phyloP scores from a whole-genome alignment of 2,329 filamentous ascomycete genomes.

The Orbilia quercus region DNA sequence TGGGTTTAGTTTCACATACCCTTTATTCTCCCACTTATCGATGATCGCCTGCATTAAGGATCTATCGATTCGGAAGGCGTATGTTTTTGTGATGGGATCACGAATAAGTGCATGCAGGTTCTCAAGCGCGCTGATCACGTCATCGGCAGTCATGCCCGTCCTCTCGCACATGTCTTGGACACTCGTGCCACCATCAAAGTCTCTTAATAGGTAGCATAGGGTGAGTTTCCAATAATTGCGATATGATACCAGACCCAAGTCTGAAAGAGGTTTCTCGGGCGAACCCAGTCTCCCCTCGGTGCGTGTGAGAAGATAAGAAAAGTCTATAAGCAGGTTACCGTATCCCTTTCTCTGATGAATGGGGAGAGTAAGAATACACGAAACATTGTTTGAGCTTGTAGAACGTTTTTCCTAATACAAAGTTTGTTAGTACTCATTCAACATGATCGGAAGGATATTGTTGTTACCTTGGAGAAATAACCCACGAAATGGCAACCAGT shows the following conservation, averaged over 20 bases:
- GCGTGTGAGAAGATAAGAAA: conserved; percentile 93
- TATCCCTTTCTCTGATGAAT: conserved; percentile 98
- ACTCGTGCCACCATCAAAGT: conserved; percentile 62
- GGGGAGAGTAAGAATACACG: conserved; percentile 92
- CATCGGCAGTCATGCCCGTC: conserved; percentile 94
- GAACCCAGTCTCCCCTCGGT: conserved; percentile 94
- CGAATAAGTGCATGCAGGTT: conserved; percentile 87
- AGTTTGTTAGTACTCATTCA: conserved; percentile 10
- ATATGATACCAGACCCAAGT: conserved; percentile 97
- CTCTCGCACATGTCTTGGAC: conserved; percentile 77
- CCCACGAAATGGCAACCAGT: conserved; percentile 95
- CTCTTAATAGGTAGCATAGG: conserved; percentile 83
- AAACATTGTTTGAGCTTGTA: conserved; percentile 95
- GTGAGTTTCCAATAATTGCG: conserved; percentile 95
- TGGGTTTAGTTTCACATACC: conserved; percentile 84
- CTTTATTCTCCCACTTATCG: conserved; percentile 86
- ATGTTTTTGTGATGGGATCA: conserved; percentile 86
- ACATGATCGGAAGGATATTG: not conserved
- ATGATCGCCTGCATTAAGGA: conserved; percentile 89
- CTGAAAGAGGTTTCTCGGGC: conserved; percentile 94
- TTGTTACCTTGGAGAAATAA: conserved; percentile 85
- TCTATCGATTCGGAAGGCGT: conserved; percentile 87
- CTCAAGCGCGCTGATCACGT: conserved; percentile 93
- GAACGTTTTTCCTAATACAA: conserved; percentile 78
- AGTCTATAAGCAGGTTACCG: conserved; percentile 95